Percentiles rank a stretch among this genome's conserved stretches.
Evolutionary conservation across 148 eudicot species (phyloP).

Genomic region (Cornus suecica): DNA sequence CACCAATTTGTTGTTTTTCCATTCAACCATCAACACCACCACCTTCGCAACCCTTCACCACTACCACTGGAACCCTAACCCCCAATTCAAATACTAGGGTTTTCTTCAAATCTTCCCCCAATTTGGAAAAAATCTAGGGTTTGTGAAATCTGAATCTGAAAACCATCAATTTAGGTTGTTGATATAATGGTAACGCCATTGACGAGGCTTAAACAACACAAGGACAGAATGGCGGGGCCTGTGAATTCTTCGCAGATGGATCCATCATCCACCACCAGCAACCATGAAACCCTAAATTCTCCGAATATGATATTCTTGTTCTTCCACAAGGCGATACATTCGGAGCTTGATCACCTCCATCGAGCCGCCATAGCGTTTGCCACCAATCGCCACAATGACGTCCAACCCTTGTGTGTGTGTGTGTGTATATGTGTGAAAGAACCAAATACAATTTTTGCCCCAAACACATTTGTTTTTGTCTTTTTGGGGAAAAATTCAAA

Average conservation of each 20-base stretch:
- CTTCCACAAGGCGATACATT: slow-evolving; percentile 80
- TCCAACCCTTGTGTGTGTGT: slow-evolving; percentile 65
- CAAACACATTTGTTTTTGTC: no score
- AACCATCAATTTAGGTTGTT: background rate
- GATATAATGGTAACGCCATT: slow-evolving; percentile 81
- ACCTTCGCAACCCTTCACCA: no score
- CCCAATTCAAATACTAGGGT: no score
- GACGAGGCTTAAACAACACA: slow-evolving; percentile 52
- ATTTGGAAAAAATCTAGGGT: background rate
- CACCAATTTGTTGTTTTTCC: no score
- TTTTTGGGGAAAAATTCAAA: no score
- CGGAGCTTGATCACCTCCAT: slow-evolving; percentile 79
- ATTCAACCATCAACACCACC: no score
- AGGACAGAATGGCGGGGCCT: slow-evolving; percentile 59
- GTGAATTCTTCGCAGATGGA: slow-evolving; percentile 51
- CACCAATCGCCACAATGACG: slow-evolving; percentile 48
- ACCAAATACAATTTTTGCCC: no score
- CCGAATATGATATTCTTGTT: slow-evolving; percentile 81
- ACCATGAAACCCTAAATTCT: slow-evolving; percentile 48
- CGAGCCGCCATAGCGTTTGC: slow-evolving; percentile 68
- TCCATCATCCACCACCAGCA: slow-evolving; percentile 29
- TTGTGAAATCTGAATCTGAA: slow-evolving; percentile 35
- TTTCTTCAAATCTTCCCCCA: slow-evolving; percentile 2
- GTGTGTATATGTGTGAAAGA: no score
- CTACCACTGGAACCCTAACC: no score